phyloP scores from a whole-genome alignment of 2,329 filamentous ascomycete genomes.

The Ceratocystis papillata region DNA sequence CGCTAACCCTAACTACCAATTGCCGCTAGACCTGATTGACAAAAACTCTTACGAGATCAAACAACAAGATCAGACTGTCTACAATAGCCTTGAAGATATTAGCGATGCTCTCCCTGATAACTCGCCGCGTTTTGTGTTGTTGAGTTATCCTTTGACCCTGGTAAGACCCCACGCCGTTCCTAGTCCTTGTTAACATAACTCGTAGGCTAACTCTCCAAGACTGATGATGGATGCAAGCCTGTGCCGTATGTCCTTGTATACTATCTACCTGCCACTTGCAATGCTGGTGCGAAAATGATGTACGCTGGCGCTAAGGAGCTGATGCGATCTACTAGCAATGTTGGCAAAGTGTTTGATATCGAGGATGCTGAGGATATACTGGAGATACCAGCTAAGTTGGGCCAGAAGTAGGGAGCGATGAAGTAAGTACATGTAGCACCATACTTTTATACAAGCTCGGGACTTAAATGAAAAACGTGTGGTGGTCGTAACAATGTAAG shows the following conservation, averaged over 20 bases:
- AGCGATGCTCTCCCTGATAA: constrained; percentile 87
- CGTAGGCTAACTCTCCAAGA: constrained; percentile 37
- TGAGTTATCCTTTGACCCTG: constrained; percentile 83
- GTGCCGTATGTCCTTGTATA: constrained; percentile 93
- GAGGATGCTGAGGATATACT: constrained; percentile 69
- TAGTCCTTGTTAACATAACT: not conserved
- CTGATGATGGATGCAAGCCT: constrained; percentile 70
- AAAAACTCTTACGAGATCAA: constrained; percentile 82
- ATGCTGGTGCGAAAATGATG: constrained; percentile 76
- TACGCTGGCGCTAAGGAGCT: constrained; percentile 94
- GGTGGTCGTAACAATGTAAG: not conserved
- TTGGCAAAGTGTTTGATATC: constrained; percentile 78
- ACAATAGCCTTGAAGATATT: constrained; percentile 69
- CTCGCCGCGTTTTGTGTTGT: constrained; percentile 74
- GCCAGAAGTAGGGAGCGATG: constrained; percentile 27
- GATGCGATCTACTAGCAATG: constrained; percentile 86
- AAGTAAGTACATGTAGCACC: not conserved
- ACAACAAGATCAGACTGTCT: constrained; percentile 64
- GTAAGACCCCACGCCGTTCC: constrained; percentile 39
- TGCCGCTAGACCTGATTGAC: constrained; percentile 70
- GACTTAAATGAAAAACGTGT: not conserved
- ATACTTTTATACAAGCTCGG: not conserved
- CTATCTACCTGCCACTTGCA: constrained; percentile 87
- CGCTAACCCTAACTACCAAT: constrained; percentile 14
- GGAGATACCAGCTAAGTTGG: constrained; percentile 60